These are phyloP conservation scores for Alternaria novae-zelandiae DNA, from an alignment of 2,329 filamentous ascomycete species.

Conservation along the genomic window DNA sequence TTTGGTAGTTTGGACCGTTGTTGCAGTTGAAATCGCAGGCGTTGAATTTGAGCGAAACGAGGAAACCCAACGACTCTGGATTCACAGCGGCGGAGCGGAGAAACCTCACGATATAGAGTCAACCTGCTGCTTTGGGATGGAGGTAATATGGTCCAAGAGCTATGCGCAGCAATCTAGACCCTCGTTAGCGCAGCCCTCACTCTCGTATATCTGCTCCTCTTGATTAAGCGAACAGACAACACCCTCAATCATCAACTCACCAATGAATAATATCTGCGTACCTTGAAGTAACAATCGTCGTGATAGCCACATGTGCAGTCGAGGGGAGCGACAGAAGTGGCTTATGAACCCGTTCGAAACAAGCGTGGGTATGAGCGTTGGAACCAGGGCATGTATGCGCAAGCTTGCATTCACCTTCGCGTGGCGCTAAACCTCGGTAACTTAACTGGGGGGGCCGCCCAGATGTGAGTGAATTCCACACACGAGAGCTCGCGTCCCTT, in stretches of 20 bases:
- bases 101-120: conserved; percentile 5
- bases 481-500: not conserved
- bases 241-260: not conserved
- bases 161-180: conserved; percentile 8
- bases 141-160: not conserved
- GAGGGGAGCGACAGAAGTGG: not conserved
- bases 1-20: not conserved
- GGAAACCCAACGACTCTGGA: not conserved
- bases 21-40: not conserved
- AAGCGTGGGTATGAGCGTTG: not conserved
- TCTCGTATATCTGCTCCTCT: conserved; percentile 1
- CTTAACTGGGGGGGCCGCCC: not conserved
- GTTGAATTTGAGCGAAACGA: not conserved
- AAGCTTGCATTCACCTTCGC: not conserved
- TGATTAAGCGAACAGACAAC: not conserved
- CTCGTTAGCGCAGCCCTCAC: conserved; percentile 8
- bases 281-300: not conserved
- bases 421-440: conserved; percentile 1
- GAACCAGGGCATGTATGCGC: not conserved
- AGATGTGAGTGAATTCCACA: conserved; percentile 6
- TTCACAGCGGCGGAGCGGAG: not conserved
- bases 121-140: conserved; percentile 1
- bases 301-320: conserved; percentile 1
- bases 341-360: not conserved
- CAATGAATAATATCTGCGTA: not conserved